Evolutionary conservation across 2,329 filamentous ascomycete genomes (phyloP), one percentile per base, ranked within the genome.

Genomic region (Nemania sp.): DNA sequence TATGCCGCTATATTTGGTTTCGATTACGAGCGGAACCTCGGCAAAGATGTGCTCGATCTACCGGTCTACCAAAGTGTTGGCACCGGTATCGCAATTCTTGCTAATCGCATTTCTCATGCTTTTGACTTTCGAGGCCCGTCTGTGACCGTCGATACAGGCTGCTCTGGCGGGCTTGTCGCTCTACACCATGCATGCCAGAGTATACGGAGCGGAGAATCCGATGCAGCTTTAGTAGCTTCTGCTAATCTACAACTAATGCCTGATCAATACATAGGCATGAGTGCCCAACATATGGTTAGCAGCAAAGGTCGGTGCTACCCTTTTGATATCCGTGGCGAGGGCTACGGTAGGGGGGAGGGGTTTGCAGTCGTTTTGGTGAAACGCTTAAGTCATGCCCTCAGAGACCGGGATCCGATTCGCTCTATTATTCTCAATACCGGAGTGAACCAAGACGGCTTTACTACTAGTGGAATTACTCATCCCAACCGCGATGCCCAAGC

Each of bases 271-370:
- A 57, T 65, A 15, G 46, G 44, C 12, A 58, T 66, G 52, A 56
- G 57, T 23, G 48, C 45, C 1, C 17, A 60, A 9, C 31, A 55
- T 8, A 66, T 68, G 34, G 49, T 70, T 1, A 66, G 63, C 4
- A 58, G 58, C 0, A 61, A 67, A 37, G 62, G 68, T 2, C 56
- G 51, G 19, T 73, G 63, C 20, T 63, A 67, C 17, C 61, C 61
- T 5, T 77, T 72, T 41, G 77, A 79, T 50, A 54, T 64, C 2
- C 56, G 63, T 8, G 77, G 73, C 0, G 67, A 77, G 52, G 80
- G 80, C 0, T 83, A 81, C 58, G 75, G 69, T 0, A 69, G 78
- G 8, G 79, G 77, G 1, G 79, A 82, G 54, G 79, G 77, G 2
- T 62, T 74, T 1, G 52, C n/a, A 3, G 42, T 31, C 5, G 1